A percentile compares a stretch with the other conserved stretches of the same genome.
Evolutionary conservation across 2,329 filamentous ascomycete genomes (phyloP).

Genomic region (Penicillium brevicompactum): DNA sequence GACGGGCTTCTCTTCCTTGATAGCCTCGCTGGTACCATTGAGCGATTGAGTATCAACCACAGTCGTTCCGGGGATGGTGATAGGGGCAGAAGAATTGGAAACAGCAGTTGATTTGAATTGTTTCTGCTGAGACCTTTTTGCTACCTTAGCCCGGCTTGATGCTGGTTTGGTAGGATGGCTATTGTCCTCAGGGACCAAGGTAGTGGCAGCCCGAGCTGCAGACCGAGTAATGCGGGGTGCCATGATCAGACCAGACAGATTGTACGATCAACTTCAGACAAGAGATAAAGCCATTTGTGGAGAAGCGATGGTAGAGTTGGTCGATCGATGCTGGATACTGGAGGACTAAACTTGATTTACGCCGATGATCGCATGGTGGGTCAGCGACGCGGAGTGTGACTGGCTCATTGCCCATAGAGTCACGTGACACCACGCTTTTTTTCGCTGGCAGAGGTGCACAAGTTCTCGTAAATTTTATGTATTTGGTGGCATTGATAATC

Average conservation of each 20-base stretch:
- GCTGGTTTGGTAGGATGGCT: not conserved
- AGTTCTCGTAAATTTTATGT: not conserved
- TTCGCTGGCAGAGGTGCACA: not conserved
- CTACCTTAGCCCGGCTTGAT: not conserved
- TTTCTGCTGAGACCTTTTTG: not conserved
- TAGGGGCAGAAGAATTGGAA: not conserved
- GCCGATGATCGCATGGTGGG: not conserved
- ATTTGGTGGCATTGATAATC: conserved; percentile 1
- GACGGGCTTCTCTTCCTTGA: conserved; percentile 12
- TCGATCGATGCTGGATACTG: not conserved
- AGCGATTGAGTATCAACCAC: not conserved
- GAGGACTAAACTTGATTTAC: not conserved
- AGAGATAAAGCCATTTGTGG: not conserved
- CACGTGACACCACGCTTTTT: conserved; percentile 1
- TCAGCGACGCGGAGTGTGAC: not conserved
- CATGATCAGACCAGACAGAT: conserved; percentile 13
- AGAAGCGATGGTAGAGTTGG: not conserved
- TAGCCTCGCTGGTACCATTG: not conserved
- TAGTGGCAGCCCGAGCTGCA: conserved; percentile 24
- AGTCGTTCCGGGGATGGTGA: not conserved
- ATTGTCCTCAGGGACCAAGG: conserved; percentile 13
- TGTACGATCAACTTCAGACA: not conserved
- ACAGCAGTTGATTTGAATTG: not conserved
- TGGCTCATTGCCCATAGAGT: not conserved
- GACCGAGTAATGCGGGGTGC: conserved; percentile 32